Evolutionary conservation across 441 rosid species (phyloP), one percentile per base, ranked within the genome.

Genomic region (Dalechampia spathulata): DNA sequence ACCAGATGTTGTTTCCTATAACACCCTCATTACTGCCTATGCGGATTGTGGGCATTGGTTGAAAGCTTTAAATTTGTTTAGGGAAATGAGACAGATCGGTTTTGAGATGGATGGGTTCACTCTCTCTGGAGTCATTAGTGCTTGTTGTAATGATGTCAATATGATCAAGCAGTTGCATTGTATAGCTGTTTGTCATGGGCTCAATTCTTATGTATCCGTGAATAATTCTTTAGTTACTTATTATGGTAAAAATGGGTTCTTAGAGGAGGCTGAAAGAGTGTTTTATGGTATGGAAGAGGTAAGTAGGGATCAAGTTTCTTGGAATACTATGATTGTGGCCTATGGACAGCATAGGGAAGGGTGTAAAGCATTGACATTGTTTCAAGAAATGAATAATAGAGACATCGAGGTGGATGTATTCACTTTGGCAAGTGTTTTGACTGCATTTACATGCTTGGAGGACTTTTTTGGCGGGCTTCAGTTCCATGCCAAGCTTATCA

Each of bases 261-360:
- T 91, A 72, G 75, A 58, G 45, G 90, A 86, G 48, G 95, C 96
- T 1, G 75, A 76, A 39, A 57, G 53, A 21, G 73, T 87, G 47
- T 88, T 91, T 39, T 54, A 63, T 49, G 81, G 66, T 67, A 74
- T 86, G 87, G 83, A 62, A 20, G 75, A 70, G 58, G 74, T 62
- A 19, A 51, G 66, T 23, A 79, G 78, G 70, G 88, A 88, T 67
- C 85, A 73, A 62, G 96, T 91, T 72, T 79, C 93, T 2, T 86
- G 96, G 98, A 91, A 91, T 59, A 79, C 96, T 28, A 86, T 91
- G 93, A 83, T 86, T 55, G 98, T 86, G 59, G 93, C 83, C 12
- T 79, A 72, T 57, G 95, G 92, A 63, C 92, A 84, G 76, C 88
- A 89, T 20, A 67, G 73, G 41, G 71, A 82, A 65, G 97, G 95